A percentile compares a stretch with the other conserved stretches of the same genome.
Conservation (phyloP, 2,329 filamentous ascomycete species). For the Colletotrichum cuscutae region DNA sequence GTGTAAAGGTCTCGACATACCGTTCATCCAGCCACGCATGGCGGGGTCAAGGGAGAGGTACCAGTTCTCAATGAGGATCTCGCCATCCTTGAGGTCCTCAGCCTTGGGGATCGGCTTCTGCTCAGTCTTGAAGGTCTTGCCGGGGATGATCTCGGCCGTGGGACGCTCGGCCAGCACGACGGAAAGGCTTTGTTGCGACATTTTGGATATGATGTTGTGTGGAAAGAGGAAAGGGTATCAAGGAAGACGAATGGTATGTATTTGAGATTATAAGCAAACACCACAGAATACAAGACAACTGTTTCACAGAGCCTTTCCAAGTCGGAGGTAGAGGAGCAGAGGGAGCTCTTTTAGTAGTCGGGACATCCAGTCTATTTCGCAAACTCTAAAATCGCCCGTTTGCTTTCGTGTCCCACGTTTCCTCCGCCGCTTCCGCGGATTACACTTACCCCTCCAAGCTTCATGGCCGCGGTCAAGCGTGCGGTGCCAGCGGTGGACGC, state of each 20-base stretch:
- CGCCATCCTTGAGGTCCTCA: constrained; percentile 68
- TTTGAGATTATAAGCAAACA: neutral
- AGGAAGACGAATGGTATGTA: neutral
- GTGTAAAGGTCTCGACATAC: constrained; percentile 44
- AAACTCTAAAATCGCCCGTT: neutral
- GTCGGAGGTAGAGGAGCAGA: neutral
- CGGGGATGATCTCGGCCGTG: constrained; percentile 67
- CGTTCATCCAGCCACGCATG: constrained; percentile 79
- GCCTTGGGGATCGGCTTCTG: constrained; percentile 61
- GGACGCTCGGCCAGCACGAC: constrained; percentile 74
- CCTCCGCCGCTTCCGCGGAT: neutral
- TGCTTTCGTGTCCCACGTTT: neutral
- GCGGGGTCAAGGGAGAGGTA: constrained; percentile 79
- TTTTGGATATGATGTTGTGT: constrained; percentile 38
- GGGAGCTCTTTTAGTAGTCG: constrained; percentile 2
- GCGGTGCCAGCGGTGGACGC: neutral
- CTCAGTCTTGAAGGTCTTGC: constrained; percentile 70
- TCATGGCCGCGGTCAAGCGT: neutral
- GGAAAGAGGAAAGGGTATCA: neutral
- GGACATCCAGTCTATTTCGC: neutral
- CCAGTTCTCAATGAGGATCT: constrained; percentile 69
- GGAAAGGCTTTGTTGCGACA: constrained; percentile 57
- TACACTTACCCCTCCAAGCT: neutral
- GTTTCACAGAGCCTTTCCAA: neutral
- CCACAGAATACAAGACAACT: neutral